Evolutionary conservation across 768 basidiomycete genomes (phyloP), one percentile per base, ranked within the genome.

Genomic region (Mycena polygramma): DNA sequence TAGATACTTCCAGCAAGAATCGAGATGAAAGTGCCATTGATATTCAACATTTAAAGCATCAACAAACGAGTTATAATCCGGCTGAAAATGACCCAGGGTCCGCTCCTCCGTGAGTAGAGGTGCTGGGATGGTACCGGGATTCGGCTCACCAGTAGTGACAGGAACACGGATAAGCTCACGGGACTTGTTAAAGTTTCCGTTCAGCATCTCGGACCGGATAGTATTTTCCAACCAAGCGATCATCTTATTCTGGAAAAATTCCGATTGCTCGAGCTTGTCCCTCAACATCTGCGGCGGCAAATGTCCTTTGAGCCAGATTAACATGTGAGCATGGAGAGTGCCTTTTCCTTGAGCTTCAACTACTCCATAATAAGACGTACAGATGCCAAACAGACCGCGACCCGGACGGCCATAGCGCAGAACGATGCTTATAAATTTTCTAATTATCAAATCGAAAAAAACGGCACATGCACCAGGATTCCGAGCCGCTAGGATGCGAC

Each of bases 271-370:
- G 41, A 55, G 45, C 7, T 24, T 11, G 4, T 64, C 52, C 1
- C 61, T 35, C 9, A 63, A 20, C 0, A 39, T 51, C 8, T 64
- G 51, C 1, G 63, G 63, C 0, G 4, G 26, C 1, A 43, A 41
- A 11, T 55, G 45, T 0, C 63, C 63, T 0, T 7, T 22, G 0
- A 64, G 0, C 63, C 63, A 64, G 1, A 64, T 19, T 0, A 81
- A 53, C 73, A 80, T 75, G 62, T 82, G 81, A 37, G 75, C 76
- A 66, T 82, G 81, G 2, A 82, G 61, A 7, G 75, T 76, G 0
- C 79, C 79, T 19, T 75, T 48, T 10, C 76, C 75, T 49, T 79
- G 63, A 3, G 63, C 63, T 19, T 64, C 63, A 0, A 64, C 63
- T 22, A 45, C 43, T 0, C 39, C 63, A 19, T 64, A 64, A n/a